Evolutionary conservation across 164 flowering plant genomes (phyloP), one percentile per base, ranked within the genome.

Genomic region (Chloranthus sessilifolius): DNA sequence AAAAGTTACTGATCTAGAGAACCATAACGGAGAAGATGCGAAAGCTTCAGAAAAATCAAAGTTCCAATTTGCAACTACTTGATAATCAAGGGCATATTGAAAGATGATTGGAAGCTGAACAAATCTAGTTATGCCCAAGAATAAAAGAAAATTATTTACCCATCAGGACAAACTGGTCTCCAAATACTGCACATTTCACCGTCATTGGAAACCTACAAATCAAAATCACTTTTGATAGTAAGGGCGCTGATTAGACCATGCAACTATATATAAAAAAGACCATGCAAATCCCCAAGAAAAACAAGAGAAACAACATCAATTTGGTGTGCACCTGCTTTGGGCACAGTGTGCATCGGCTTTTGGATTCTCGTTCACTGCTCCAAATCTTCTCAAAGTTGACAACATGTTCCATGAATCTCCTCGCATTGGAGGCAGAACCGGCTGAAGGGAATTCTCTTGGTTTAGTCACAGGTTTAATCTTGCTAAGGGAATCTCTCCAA

Each of bases 151-250:
- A 31, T 22, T 5, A 36, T 27, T 83, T 86, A 92, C 99, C 99
- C 99, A 14, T 84, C 85, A 14, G 95, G 95, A 75, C 89, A 86
- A 47, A 74, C 60, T 33, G 99, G 90, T 57, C 97, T 79, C 99
- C 99, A 94, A 52, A 94, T 84, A 70, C 85, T 82, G 56, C 92
- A 86, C 19, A 75, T 39, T 54, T 63, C 75, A 35, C 60, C 68
- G 44, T 71, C 78, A 39, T 78, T 82, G 38, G 36, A 31, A 44
- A 44, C 85, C 96, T 92, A 44, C 22, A 53, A 50, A 52, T 6
- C 22, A 15, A 50, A 48, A 20, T 15, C 41, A 44, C 15, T 15
- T 28, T 21, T 40, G 37, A 43, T 11, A 14, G 16, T 33, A 58
- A 42, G 17, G 2, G 16, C 46, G n/a, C n/a, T n/a, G n/a, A n/a